Evolutionary conservation across 2,329 filamentous ascomycete genomes (phyloP), one percentile per base, ranked within the genome.

Genomic region (Nothophaeocryptopus gaeumannii): DNA sequence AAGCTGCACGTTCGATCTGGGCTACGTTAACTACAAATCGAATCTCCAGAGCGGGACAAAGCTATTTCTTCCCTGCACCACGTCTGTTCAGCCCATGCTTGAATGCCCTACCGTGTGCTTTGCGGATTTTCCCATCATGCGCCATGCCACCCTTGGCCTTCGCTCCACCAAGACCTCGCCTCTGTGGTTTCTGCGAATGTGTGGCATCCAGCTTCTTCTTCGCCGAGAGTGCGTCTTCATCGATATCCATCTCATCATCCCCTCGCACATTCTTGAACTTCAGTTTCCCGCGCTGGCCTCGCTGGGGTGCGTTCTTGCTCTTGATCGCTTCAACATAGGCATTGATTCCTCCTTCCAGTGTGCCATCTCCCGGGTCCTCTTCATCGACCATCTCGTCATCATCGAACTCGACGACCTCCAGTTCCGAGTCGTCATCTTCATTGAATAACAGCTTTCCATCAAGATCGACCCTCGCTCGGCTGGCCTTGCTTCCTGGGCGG

Each of bases 401-500:
- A 42, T 90, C 85, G 61, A 88, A 71, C 30, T 81, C 79, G 60
- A 79, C 80, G 15, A 77, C 75, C 36, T 72, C 72, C 16, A 67
- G 67, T 34, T 67, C 68, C 5, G 55, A 58, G 20, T 26, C 20
- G 20, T 26, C 20, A 13, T 65, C 63, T 10, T 73, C 74, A 60
- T 84, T 85, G 45, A 95, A 77, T 58, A 95, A 80, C 36, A 95
- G 79, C 72, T 91, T 93, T 54, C 89, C 89, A 66, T 95, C 88
- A 41, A 85, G 70, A 63, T 93, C 84, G 11, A 78, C 78, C 75
- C 82, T 87, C 45, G 84, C 84, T 69, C 85, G 87, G 36, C 72
- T 80, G 50, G 68, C 72, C 43, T 67, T 70, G 56, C 58, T 62
- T 5, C 60, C 59, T 8, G 67, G 67, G 12, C 75, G 76, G 5